A percentile compares a stretch with the other conserved stretches of the same genome.
These are phyloP conservation scores for Pseudozyma thailandica DNA, from an alignment of 1,284 basidiomycete genomes.

Conservation along the genomic window DNA sequence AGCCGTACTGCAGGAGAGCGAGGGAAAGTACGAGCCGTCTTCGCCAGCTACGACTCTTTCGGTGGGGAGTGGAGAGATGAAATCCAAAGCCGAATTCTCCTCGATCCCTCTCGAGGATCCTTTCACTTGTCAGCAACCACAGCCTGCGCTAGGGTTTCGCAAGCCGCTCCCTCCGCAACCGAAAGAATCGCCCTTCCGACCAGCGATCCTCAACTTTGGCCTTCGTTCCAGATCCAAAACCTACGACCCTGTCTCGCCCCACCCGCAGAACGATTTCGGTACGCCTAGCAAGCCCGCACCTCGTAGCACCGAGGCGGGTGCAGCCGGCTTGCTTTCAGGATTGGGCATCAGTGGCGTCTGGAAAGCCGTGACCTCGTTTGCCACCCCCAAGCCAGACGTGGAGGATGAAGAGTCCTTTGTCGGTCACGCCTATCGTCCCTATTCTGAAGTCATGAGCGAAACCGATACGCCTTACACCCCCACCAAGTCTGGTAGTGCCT, in stretches of 20 bases:
- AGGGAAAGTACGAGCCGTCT: slow-evolving; percentile 3
- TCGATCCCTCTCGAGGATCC: slow-evolving; percentile 11
- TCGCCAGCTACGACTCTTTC: slow-evolving; percentile 34
- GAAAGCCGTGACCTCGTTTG: slow-evolving; percentile 24
- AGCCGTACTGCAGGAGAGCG: neutral
- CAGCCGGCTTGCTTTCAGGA: slow-evolving; percentile 9
- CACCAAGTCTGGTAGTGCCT: slow-evolving; percentile 2
- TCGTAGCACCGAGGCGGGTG: neutral
- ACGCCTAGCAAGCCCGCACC: slow-evolving; percentile 16
- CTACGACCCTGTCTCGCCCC: slow-evolving; percentile 17
- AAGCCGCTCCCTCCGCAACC: slow-evolving; percentile 39
- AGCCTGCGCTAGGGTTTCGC: slow-evolving; percentile 5
- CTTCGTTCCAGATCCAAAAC: slow-evolving; percentile 33
- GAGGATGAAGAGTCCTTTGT: slow-evolving; percentile 39
- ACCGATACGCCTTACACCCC: slow-evolving; percentile 29
- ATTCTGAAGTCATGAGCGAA: slow-evolving; percentile 29
- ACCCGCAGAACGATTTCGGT: slow-evolving; percentile 3
- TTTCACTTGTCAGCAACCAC: neutral
- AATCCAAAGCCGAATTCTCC: slow-evolving; percentile 24
- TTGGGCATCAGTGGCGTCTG: slow-evolving; percentile 34
- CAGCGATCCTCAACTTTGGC: slow-evolving; percentile 26
- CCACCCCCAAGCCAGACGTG: slow-evolving; percentile 1
- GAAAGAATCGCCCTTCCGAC: slow-evolving; percentile 34
- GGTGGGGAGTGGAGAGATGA: slow-evolving; percentile 27
- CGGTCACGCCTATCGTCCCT: slow-evolving; percentile 7